Evolutionary conservation across 352 stramenopile genomes (phyloP), one percentile per base, ranked within the genome.

Genomic region (Pythium aphanidermatum): DNA sequence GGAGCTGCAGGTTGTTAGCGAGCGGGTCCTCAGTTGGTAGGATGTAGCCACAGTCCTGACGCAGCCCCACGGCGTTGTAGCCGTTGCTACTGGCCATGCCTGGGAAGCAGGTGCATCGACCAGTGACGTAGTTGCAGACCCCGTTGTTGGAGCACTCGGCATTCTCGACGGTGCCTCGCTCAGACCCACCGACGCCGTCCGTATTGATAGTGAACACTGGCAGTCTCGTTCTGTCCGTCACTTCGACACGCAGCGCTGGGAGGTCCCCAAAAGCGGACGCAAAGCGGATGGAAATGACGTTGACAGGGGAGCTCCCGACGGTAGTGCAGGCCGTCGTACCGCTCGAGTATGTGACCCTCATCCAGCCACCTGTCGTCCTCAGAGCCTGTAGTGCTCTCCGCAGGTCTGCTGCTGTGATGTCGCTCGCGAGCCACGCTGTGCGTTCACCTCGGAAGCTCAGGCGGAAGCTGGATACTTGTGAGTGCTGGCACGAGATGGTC

Each of bases 61-160:
- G 65, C 20, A 86, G 55, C 1, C 79, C 79, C 12, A 83, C 29
- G 11, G 45, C 48, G 19, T 62, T 72, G 24, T 59, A 47, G 3
- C 72, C 68, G 52, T 87, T 58, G 52, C 79, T 89, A 29, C 51
- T 82, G 17, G 64, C 72, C 70, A 88, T 85, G 23, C 75, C 79
- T n/a, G 69, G 46, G 49, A 89, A 89, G 56, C 79, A 92, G 23
- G 40, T 23, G 49, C 76, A 92, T 5, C 32, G 46, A 0, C 79
- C 79, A 5, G 51, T 70, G 11, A 24, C 47, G 41, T 77, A 80
- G 46, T 80, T 65, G 58, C 78, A 91, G 14, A 86, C 21, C 2
- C 78, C 78, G 37, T 86, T 87, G 67, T 84, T 77, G 25, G 75
- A 83, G 56, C 78, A 91, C 52, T 80, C 74, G 28, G 57, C 61